Base-by-base conservation (phyloP, 2,329 filamentous ascomycete genomes). In the Capronia epimyces region DNA sequence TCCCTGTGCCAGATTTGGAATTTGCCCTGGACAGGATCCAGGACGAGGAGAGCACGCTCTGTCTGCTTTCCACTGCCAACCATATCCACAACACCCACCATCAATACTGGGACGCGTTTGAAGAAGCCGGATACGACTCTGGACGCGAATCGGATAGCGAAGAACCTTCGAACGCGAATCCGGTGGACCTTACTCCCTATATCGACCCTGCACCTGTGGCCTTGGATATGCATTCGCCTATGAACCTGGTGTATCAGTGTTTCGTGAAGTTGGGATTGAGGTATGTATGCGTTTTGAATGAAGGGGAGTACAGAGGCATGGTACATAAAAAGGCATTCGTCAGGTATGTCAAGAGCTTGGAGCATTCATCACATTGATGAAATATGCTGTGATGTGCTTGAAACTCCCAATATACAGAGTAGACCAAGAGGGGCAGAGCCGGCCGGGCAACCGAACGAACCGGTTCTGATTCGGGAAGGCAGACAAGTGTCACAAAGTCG, bases 321-420 rank as follows among this genome's bases (percentile, higher is more conserved):
- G 89, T 95, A 44, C 93, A 98, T 69, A 97, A 97, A 75, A 98
- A 98, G 74, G 84, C 83, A 3, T 97, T 98, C 72, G 91, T 95
- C 53, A 90, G 88, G 68, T 96, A 95, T 66, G 85, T 95, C 69
- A 88, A 90, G 60, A 86, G 94, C 64, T 71, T 90, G 40, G 87
- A 93, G 64, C 77, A 84, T 20, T 15, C 20, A 8, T 27, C 22
- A 32, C 18, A 36, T 44, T 20, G n/a, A 12, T 43, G 50, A 52
- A 27, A 10, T 27, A 10, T 27, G 5, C 25, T 27, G 25, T 5
- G 25, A 27, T 6, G 25, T 10, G 5, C 25, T 27, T 10, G 10
- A 27, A 10, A 27, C 10, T n/a, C n/a, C n/a, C n/a, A n/a, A n/a
- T n/a, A n/a, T n/a, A n/a, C n/a, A n/a, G n/a, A n/a, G n/a, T n/a